Evolutionary conservation across 1,284 basidiomycete species (phyloP).

Genomic region (Ceratobasidium sp.): DNA sequence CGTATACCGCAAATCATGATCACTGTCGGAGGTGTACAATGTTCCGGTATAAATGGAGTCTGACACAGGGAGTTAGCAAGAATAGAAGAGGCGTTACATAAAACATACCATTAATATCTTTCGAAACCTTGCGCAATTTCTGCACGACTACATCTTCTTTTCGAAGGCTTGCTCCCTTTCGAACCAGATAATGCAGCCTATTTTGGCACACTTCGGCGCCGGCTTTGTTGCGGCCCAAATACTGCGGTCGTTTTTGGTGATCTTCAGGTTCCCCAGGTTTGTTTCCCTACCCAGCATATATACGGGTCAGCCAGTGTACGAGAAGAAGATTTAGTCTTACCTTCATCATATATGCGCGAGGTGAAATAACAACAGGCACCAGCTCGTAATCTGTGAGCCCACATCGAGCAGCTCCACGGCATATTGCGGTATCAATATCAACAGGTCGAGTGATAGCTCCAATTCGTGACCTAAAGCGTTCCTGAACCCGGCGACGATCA

Average conservation of each 20-base stretch:
- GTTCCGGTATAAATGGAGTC: constrained; percentile 83
- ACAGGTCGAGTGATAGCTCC: constrained; percentile 80
- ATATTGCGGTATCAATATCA: constrained; percentile 86
- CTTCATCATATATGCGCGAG: constrained; percentile 86
- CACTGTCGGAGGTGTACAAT: constrained; percentile 79
- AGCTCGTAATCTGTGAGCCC: constrained; percentile 78
- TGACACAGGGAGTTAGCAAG: constrained; percentile 52
- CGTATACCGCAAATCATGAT: constrained; percentile 81
- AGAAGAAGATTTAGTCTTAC: constrained; percentile 57
- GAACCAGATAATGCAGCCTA: constrained; percentile 82
- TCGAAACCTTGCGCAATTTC: constrained; percentile 68
- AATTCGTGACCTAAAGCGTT: constrained; percentile 70
- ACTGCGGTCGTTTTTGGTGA: constrained; percentile 80
- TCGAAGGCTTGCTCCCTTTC: constrained; percentile 82
- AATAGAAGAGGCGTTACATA: not conserved
- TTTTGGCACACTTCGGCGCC: constrained; percentile 84
- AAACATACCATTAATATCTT: constrained; percentile 49
- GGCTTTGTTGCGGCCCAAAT: constrained; percentile 80
- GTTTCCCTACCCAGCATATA: constrained; percentile 69
- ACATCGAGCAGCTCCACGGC: constrained; percentile 85
- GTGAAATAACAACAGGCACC: constrained; percentile 83
- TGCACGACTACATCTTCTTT: constrained; percentile 86
- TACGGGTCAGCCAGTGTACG: not conserved
- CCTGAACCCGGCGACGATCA: constrained; percentile 54
- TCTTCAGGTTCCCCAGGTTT: constrained; percentile 85